Base-by-base conservation (phyloP, 2,329 filamentous ascomycete species). In the Alternaria panax region DNA sequence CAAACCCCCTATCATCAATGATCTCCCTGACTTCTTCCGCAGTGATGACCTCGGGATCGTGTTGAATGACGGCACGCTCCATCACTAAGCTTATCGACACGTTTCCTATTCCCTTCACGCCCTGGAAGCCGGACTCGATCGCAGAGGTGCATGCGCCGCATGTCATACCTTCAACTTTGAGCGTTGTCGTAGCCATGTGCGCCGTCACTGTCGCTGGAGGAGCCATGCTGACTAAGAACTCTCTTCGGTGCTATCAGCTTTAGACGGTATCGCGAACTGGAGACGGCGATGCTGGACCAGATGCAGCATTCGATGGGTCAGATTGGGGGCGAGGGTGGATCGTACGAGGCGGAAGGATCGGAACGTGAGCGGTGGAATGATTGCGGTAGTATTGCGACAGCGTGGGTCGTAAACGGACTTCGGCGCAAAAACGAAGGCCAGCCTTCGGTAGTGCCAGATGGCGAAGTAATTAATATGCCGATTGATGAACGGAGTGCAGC, bases 61-160 rank as follows among this genome's bases (percentile, higher is more conserved):
- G 95, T 79, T 93, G 90, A 34, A 98, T 84, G 41, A 98, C 93
- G n/a, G 94, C 95, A 60, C 94, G 88, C 79, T 97, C 93, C 88
- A 97, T 96, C 56, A 97, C 91, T 70, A 99, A 82, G 76, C 92
- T 97, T 71, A 99, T 91, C 9, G 93, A 96, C 59, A 98, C 92
- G 69, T 86, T 92, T 64, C 90, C 91, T 9, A 95, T 88, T 54
- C 95, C 94, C 38, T 90, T 84, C 5, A 96, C 86, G 66, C 86
- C 87, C 72, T 92, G 90, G 81, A 99, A 96, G 67, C 91, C 95
- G 60, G 90, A 87, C 84, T 98, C 94, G 69, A 99, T 90, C n/a
- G 95, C 90, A 43, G 93, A 96, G 27, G 94, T 97, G 78, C 95
- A 99, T 69, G 94, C 90, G 75, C 94, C 93, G 81, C 95, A 99